A percentile compares a stretch with the other conserved stretches of the same genome.
Conservation (phyloP, 495 filamentous ascomycete genomes). For the Penicillium cinerascens region DNA sequence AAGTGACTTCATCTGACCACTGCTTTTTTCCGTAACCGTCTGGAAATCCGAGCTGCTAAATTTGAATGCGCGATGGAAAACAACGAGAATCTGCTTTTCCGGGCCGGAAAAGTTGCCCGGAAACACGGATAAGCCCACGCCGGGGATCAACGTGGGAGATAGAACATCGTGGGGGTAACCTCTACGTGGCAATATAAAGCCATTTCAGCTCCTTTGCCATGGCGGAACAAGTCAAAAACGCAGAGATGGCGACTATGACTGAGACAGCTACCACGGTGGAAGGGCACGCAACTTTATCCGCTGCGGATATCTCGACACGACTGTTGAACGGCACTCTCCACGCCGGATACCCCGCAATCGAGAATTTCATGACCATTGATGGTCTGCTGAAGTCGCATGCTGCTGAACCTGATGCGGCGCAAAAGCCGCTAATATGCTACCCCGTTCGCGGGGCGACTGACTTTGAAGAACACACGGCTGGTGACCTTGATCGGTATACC, state of each 20-base stretch:
- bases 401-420: constrained; percentile 15
- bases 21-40: no score
- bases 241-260: constrained; percentile 17
- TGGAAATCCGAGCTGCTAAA: neutral
- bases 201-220: neutral
- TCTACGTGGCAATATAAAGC: constrained; percentile 4
- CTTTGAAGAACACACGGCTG: constrained; percentile 27
- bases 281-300: constrained; percentile 3
- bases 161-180: neutral
- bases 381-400: constrained; percentile 24
- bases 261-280: constrained; percentile 9
- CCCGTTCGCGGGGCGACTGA: constrained; percentile 17
- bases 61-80: neutral
- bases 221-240: neutral
- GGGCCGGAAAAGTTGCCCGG: constrained; percentile 6
- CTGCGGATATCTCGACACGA: constrained; percentile 20
- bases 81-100: constrained; percentile 3
- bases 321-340: constrained; percentile 27
- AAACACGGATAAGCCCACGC: constrained; percentile 1
- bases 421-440: constrained; percentile 23
- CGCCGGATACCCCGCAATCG: constrained; percentile 19
- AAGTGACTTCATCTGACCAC: neutral
- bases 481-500: constrained; percentile 24
- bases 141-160: constrained; percentile 3
- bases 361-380: constrained; percentile 24